Conservation (phyloP, 73 alveolate species). For the Symbiodinium natans region DNA sequence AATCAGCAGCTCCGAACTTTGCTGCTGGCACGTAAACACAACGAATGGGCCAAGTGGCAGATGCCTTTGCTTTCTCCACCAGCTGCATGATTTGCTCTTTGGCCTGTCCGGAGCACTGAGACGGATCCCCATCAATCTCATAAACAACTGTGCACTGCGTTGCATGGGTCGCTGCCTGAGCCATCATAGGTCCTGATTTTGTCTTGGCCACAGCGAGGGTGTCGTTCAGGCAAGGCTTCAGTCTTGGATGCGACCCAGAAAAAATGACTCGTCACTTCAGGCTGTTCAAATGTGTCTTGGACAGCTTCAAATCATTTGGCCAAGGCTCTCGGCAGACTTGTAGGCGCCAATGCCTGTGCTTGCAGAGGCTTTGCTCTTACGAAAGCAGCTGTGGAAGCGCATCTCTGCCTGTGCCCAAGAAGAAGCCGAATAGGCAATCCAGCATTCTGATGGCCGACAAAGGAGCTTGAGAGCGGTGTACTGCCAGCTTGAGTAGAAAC, state of each 20-base stretch:
- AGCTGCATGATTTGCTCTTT: background rate
- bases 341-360: constrained; percentile 5
- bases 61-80: background rate
- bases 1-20: too few species aligned
- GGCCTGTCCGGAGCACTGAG: too few species aligned
- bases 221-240: constrained; percentile 21
- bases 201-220: constrained; percentile 8
- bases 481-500: background rate
- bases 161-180: background rate
- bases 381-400: too few species aligned
- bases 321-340: background rate
- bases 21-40: background rate
- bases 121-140: too few species aligned
- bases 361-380: background rate
- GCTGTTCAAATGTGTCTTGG: too few species aligned
- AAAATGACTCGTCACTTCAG: too few species aligned
- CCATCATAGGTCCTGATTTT: background rate
- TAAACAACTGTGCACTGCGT: too few species aligned
- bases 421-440: constrained; percentile 10
- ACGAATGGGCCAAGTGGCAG: background rate
- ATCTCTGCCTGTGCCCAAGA: background rate
- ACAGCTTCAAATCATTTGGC: too few species aligned
- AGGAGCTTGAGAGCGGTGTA: background rate
- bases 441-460: background rate
- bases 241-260: background rate